Evolutionary conservation across 768 basidiomycete genomes (phyloP).

Genomic region (Cantharellus anzutake): DNA sequence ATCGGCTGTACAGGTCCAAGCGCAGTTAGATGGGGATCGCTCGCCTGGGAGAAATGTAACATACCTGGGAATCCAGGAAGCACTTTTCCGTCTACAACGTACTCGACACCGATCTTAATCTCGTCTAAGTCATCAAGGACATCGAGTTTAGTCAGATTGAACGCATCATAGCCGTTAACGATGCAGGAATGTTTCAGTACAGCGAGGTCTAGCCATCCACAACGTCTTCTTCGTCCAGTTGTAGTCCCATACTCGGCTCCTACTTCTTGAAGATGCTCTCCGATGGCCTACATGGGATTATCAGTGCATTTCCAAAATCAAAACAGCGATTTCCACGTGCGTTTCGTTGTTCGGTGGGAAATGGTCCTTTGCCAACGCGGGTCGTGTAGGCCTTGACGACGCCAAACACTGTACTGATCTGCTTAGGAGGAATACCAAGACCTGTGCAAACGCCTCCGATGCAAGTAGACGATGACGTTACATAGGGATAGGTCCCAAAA

Average conservation of each 20-base stretch:
- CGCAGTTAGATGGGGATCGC: not conserved
- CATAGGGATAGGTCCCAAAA: constrained; percentile 94
- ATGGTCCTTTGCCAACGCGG: constrained; percentile 94
- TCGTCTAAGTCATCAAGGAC: constrained; percentile 68
- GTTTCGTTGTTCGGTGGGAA: constrained; percentile 90
- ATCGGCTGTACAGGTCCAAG: constrained; percentile 36
- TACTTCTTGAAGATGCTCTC: constrained; percentile 80
- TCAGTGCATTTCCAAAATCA: not conserved
- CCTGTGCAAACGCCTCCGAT: constrained; percentile 96
- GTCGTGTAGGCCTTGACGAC: constrained; percentile 98
- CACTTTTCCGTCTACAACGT: constrained; percentile 57
- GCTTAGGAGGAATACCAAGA: constrained; percentile 84
- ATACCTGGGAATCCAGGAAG: constrained; percentile 74
- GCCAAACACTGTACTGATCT: constrained; percentile 72
- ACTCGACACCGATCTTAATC: constrained; percentile 76
- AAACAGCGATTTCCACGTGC: constrained; percentile 23
- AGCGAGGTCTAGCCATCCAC: constrained; percentile 95
- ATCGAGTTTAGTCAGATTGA: constrained; percentile 96
- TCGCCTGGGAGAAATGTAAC: not conserved
- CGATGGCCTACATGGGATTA: constrained; percentile 35
- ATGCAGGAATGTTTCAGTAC: constrained; percentile 81
- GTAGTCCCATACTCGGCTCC: constrained; percentile 85
- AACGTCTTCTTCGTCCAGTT: constrained; percentile 80
- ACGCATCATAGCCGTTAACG: constrained; percentile 86
- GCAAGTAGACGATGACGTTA: constrained; percentile 84